These are phyloP conservation scores for Scheffersomyces coipomensis DNA, from an alignment of 805 yeast genomes.

Conservation along the genomic window DNA sequence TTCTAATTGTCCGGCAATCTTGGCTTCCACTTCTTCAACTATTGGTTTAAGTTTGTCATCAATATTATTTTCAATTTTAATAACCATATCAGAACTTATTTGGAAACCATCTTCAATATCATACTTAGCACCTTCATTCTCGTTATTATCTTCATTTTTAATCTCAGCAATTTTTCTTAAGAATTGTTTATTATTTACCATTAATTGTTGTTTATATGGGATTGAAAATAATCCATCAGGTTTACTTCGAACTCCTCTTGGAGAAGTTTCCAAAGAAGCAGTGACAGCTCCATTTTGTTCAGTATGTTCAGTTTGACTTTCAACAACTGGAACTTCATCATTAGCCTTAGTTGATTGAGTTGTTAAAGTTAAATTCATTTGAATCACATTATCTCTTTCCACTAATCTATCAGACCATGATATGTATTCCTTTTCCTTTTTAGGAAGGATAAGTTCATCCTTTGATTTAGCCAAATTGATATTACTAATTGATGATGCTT, in stretches of 20 bases:
- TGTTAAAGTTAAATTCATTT: slow-evolving; percentile 17
- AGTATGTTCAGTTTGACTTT: slow-evolving; percentile 10
- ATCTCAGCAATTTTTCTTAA: slow-evolving; percentile 3
- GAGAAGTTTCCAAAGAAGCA: no score
- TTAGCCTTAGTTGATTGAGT: slow-evolving; percentile 14
- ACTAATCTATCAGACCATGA: slow-evolving; percentile 36
- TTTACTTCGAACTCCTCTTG: slow-evolving; percentile 1
- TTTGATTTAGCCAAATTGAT: slow-evolving; percentile 32
- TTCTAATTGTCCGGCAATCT: slow-evolving; percentile 4
- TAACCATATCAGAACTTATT: slow-evolving; percentile 21
- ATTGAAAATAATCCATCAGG: slow-evolving; percentile 14
- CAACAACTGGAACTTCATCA: slow-evolving; percentile 14
- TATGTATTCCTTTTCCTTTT: slow-evolving; percentile 25
- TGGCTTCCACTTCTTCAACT: slow-evolving; percentile 10
- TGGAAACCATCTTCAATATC: slow-evolving; percentile 16
- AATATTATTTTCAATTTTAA: slow-evolving; percentile 18
- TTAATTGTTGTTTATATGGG: slow-evolving; percentile 24
- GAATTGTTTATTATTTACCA: slow-evolving; percentile 6
- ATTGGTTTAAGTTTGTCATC: slow-evolving; percentile 23
- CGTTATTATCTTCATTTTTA: slow-evolving; percentile 1
- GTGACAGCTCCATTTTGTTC: no score
- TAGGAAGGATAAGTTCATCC: slow-evolving; percentile 36
- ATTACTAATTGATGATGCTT: slow-evolving; percentile 41
- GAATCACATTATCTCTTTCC: slow-evolving; percentile 26
- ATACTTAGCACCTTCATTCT: slow-evolving; percentile 1